These are phyloP conservation scores for Mollisia scopiformis DNA, from an alignment of 2,329 filamentous ascomycete species.

Conservation along the genomic window DNA sequence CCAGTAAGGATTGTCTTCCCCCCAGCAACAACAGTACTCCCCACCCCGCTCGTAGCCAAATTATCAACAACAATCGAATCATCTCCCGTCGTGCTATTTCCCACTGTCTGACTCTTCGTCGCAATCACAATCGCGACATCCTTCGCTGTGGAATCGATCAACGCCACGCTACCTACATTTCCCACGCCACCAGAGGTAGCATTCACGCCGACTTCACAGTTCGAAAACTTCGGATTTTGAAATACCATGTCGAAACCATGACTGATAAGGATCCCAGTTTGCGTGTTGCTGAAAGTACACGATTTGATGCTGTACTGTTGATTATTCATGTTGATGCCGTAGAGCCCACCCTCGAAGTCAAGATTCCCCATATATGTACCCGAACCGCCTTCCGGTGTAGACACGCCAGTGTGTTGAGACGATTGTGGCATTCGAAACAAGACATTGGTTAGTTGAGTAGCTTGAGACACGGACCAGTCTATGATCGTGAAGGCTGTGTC, in stretches of 20 bases:
- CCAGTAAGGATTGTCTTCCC: neutral
- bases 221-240: neutral
- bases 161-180: neutral
- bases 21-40: neutral
- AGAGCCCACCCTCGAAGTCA: too few relatives aligned
- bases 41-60: neutral
- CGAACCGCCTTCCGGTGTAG: too few relatives aligned
- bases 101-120: neutral
- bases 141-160: neutral
- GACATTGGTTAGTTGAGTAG: slow-evolving; percentile 64
- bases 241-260: neutral
- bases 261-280: neutral
- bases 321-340: too few relatives aligned
- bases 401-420: slow-evolving; percentile 57
- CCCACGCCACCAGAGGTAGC: neutral
- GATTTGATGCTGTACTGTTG: too few relatives aligned
- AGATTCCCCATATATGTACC: too few relatives aligned
- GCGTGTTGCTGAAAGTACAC: neutral
- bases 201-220: neutral
- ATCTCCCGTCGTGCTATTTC: neutral
- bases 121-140: neutral
- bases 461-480: slow-evolving; percentile 59
- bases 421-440: slow-evolving; percentile 57
- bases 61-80: neutral
- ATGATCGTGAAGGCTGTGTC: slow-evolving; percentile 42